Percentiles rank a stretch among this genome's conserved stretches.
phyloP scores from a whole-genome alignment of 805 yeast genomes.

The Candida arabinofermentans region DNA sequence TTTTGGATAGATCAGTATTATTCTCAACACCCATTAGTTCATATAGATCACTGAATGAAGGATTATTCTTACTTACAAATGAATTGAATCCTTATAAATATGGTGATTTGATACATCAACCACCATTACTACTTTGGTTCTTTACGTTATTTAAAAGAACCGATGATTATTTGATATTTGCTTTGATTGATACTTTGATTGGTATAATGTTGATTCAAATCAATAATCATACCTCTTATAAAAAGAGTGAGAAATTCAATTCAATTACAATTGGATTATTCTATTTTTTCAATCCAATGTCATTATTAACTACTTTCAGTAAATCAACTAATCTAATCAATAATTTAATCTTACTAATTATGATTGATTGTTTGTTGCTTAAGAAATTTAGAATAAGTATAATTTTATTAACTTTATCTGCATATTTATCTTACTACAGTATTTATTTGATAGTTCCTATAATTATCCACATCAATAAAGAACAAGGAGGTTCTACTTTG shows the following conservation, averaged over 20 bases:
- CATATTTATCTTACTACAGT: conserved; percentile 63
- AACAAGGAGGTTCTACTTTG: background rate
- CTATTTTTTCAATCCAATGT: conserved; percentile 77
- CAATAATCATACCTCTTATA: conserved; percentile 43
- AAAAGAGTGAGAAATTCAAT: conserved; percentile 18
- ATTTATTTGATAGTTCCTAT: conserved; percentile 58
- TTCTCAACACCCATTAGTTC: conserved; percentile 74
- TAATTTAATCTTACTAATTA: conserved; percentile 49
- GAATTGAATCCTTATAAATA: conserved; percentile 59
- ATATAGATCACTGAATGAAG: conserved; percentile 60
- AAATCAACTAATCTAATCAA: conserved; percentile 63
- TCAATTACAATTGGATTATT: conserved; percentile 35
- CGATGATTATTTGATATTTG: conserved; percentile 42
- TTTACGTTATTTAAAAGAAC: conserved; percentile 36
- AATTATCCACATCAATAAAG: conserved; percentile 26
- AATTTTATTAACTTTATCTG: conserved; percentile 53
- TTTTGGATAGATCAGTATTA: conserved; percentile 51
- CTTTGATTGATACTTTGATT: conserved; percentile 54
- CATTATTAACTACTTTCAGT: conserved; percentile 62
- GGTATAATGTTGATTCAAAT: conserved; percentile 51
- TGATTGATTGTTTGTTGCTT: conserved; percentile 41
- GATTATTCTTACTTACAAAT: conserved; percentile 55
- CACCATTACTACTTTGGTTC: conserved; percentile 64
- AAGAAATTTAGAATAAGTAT: conserved; percentile 41
- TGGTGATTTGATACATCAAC: conserved; percentile 85